Percentiles rank a stretch among this genome's conserved stretches.
Evolutionary conservation across 257 asterid species (phyloP).

Genomic region (Buddleja alternifolia): DNA sequence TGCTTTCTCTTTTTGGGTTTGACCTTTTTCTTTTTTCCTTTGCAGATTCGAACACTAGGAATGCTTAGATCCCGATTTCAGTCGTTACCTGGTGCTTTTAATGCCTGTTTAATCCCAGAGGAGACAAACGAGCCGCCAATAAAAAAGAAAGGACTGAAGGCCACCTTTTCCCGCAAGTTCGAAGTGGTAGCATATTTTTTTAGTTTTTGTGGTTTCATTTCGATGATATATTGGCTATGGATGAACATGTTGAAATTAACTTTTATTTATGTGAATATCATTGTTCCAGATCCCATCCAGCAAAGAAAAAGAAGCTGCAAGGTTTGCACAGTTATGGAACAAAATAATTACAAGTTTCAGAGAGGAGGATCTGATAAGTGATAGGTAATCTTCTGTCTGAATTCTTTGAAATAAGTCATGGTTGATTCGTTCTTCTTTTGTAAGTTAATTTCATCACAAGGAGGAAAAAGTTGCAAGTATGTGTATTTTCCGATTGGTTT

Average conservation of each 20-base stretch:
- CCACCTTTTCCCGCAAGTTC: slow-evolving; percentile 90
- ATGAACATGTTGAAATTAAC: slow-evolving; percentile 15
- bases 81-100: slow-evolving; percentile 92
- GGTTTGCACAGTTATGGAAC: slow-evolving; percentile 99
- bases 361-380: slow-evolving; percentile 96
- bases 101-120: slow-evolving; percentile 85
- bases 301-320: slow-evolving; percentile 88
- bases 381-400: slow-evolving; percentile 55
- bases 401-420: slow-evolving; percentile 9
- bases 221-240: slow-evolving; percentile 7
- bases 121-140: slow-evolving; percentile 71
- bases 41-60: slow-evolving; percentile 94
- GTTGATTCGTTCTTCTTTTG: slow-evolving; percentile 19
- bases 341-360: slow-evolving; percentile 93
- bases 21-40: slow-evolving; percentile 21
- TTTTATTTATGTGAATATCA: slow-evolving; percentile 27
- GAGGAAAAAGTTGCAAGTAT: neutral
- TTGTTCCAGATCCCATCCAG: slow-evolving; percentile 73
- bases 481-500: slow-evolving; percentile 24
- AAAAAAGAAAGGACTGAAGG: slow-evolving; percentile 92
- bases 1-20: slow-evolving; percentile 25
- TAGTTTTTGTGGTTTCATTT: slow-evolving; percentile 22
- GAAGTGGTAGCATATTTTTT: slow-evolving; percentile 54
- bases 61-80: slow-evolving; percentile 96
- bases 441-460: slow-evolving; percentile 17